Percentiles rank a stretch among this genome's conserved stretches.
phyloP scores from a whole-genome alignment of 2,329 filamentous ascomycete genomes.

The Colletotrichum sp. region DNA sequence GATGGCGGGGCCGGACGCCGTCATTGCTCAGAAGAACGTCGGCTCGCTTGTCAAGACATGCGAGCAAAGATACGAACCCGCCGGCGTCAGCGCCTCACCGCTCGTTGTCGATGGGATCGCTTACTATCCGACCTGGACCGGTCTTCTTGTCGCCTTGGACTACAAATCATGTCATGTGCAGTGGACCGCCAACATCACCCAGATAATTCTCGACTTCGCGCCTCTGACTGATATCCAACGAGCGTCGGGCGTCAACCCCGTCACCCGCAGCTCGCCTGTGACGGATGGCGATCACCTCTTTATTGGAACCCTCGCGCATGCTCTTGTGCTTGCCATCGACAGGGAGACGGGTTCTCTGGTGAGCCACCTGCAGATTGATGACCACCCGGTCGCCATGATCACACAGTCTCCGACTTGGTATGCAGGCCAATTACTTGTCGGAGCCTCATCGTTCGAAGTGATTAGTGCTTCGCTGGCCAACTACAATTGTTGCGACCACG shows the following conservation, averaged over 20 bases:
- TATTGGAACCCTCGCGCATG: not conserved
- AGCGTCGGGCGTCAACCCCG: not conserved
- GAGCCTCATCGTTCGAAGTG: not conserved
- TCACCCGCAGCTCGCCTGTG: not conserved
- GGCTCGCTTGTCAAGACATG: not conserved
- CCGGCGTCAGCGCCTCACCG: constrained; percentile 5
- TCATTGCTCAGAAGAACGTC: not conserved
- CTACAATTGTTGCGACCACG: not conserved
- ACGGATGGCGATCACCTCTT: not conserved
- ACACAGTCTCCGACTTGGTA: not conserved
- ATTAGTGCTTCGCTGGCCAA: not conserved
- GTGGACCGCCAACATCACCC: not conserved
- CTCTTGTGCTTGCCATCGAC: not conserved
- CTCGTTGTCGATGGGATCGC: constrained; percentile 15
- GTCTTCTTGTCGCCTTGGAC: constrained; percentile 34
- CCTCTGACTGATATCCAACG: not conserved
- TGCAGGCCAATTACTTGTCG: not conserved
- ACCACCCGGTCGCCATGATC: not conserved
- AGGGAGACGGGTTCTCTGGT: not conserved
- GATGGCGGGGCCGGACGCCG: not conserved
- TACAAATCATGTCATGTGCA: constrained; percentile 26
- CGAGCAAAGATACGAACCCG: not conserved
- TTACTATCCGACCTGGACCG: constrained; percentile 37
- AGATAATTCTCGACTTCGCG: not conserved
- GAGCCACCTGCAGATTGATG: not conserved